A percentile compares a stretch with the other conserved stretches of the same genome.
These are phyloP conservation scores for Xylariales sp. DNA, from an alignment of 2,329 filamentous ascomycete species.

Conservation along the genomic window DNA sequence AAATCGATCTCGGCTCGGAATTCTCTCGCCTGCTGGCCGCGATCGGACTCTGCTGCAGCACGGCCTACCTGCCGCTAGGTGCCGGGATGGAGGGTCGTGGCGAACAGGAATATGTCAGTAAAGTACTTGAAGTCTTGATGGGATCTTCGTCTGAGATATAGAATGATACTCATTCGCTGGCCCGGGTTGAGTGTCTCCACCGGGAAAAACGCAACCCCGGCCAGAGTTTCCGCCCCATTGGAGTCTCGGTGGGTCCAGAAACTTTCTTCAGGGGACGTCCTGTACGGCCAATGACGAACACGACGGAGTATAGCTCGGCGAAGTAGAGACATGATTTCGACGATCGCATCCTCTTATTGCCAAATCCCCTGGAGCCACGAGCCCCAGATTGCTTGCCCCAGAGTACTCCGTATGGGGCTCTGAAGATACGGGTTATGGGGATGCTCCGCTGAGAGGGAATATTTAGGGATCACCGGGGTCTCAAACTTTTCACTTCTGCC, in stretches of 20 bases:
- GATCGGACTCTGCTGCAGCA: background rate
- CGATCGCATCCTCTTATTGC: background rate
- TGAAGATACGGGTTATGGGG: constrained; percentile 5
- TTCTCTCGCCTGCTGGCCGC: background rate
- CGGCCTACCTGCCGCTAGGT: background rate
- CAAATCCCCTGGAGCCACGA: background rate
- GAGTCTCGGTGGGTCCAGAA: background rate
- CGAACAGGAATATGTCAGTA: background rate
- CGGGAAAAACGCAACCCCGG: constrained; percentile 8
- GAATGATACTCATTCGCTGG: background rate
- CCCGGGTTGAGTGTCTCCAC: constrained; percentile 3
- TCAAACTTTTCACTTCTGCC: constrained; percentile 2
- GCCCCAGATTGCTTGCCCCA: constrained; percentile 6
- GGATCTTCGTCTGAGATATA: constrained; percentile 2
- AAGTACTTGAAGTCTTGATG: background rate
- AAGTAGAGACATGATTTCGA: background rate
- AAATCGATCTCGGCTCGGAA: background rate
- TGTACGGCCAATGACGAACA: constrained; percentile 1
- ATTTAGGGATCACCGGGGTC: constrained; percentile 5
- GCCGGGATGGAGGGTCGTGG: background rate
- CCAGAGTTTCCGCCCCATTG: constrained; percentile 1
- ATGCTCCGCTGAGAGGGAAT: constrained; percentile 4
- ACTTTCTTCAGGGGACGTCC: background rate
- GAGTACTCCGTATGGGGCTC: constrained; percentile 4
- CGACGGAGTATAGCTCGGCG: background rate